Base-by-base conservation (phyloP, 2,329 filamentous ascomycete genomes). In the Lecanicillium sp. region DNA sequence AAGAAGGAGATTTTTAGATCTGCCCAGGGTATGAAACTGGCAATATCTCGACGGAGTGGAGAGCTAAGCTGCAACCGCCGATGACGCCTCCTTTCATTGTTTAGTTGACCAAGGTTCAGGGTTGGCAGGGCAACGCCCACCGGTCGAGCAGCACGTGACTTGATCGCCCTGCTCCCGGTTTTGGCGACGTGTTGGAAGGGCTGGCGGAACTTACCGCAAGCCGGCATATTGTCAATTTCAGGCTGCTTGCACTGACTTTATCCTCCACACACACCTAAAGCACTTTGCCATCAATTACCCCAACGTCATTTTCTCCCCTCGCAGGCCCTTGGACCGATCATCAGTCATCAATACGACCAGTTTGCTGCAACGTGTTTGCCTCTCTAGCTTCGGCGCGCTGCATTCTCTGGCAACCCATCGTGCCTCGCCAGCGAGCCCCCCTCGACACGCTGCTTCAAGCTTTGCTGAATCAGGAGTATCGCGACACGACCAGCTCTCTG, bases 111-210 rank as follows among this genome's bases (percentile, higher is more conserved):
- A 36, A 36, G 26, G 17, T 23, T 30, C 4, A 9, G 24, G 4
- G 43, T 50, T 50, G 48, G 37, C 48, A 29, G 37, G 33, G 43
- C 37, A 50, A 50, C 48, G 29, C 19, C 8, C 19, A 29, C 6
- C 30, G 2, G 1, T 21, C n/a, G 8, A 2, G 3, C 1, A 14
- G 41, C 48, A 50, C 48, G 48, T 50, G 48, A 50, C 48, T 30
- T 30, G 23, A 10, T 43, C 42, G 19, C 37, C 20, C 42, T 42
- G 42, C 24, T 49, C 36, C 42, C 48, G 29, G 27, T 29, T 45
- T 48, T 45, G 36, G 43, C 42, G 37, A 50, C 48, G 48, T 50
- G 48, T 50, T 46, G 48, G 26, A 35, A 49, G 48, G 48, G 48
- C 42, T 46, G 24, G 48, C 38, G 29, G 36, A 29, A 45, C 36